phyloP scores from a whole-genome alignment of 108 stramenopile species.

The Cylindrotheca fusiformis region DNA sequence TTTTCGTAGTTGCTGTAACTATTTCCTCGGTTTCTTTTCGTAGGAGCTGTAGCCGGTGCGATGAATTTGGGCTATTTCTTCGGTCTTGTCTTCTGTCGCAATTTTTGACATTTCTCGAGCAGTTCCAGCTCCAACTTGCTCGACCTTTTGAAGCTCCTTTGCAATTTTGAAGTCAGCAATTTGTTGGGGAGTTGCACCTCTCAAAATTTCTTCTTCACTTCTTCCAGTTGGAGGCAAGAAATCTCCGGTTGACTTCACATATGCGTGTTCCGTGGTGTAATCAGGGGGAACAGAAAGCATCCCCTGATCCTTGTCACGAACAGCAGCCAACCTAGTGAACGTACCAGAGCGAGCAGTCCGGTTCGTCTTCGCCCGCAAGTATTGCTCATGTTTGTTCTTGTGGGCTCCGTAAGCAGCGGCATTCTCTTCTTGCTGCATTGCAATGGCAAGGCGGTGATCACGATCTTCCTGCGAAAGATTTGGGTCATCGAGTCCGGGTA shows the following conservation, averaged over 20 bases:
- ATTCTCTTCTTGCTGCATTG: slow-evolving; percentile 89
- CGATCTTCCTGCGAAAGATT: slow-evolving; percentile 82
- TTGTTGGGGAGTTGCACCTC: slow-evolving; percentile 67
- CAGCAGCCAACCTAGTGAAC: slow-evolving; percentile 65
- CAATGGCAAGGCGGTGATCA: slow-evolving; percentile 86
- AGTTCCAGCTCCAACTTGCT: slow-evolving; percentile 84
- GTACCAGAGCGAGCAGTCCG: slow-evolving; percentile 79
- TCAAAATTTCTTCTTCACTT: slow-evolving; percentile 20
- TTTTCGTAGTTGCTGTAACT: no score
- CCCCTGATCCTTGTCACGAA: slow-evolving; percentile 85
- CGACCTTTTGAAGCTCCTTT: slow-evolving; percentile 84
- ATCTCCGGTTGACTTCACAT: slow-evolving; percentile 53
- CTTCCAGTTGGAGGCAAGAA: slow-evolving; percentile 29
- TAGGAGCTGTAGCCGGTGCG: slow-evolving; percentile 53
- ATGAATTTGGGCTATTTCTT: slow-evolving; percentile 44
- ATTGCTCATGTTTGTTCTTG: slow-evolving; percentile 79
- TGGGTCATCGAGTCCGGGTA: slow-evolving; percentile 70
- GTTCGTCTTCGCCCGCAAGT: slow-evolving; percentile 56
- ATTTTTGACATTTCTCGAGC: slow-evolving; percentile 78
- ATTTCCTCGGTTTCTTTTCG: slow-evolving; percentile 35
- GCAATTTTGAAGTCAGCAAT: slow-evolving; percentile 73
- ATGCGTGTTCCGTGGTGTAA: slow-evolving; percentile 84
- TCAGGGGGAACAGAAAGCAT: slow-evolving; percentile 82
- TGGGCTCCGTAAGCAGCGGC: slow-evolving; percentile 76
- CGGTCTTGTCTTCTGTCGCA: slow-evolving; percentile 61